Percentiles rank a stretch among this genome's conserved stretches.
Evolutionary conservation across 306 rosid species (phyloP).

Genomic region (Cicer pinnatifidum): DNA sequence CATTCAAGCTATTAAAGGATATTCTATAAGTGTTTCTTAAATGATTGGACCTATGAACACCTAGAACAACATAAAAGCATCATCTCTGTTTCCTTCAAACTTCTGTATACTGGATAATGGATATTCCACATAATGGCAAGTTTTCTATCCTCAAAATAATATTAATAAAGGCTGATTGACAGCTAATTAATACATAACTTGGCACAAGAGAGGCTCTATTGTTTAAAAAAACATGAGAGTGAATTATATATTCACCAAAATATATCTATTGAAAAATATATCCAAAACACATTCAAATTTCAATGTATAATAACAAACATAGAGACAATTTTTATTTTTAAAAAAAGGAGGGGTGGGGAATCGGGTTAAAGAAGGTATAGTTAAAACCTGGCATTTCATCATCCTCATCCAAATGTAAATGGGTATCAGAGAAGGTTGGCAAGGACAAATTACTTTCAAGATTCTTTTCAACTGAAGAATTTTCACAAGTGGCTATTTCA

Average conservation of each 20-base stretch:
- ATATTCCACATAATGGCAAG: slow-evolving; percentile 18
- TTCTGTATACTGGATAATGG: background rate
- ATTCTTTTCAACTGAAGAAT: slow-evolving; percentile 44
- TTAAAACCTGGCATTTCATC: slow-evolving; percentile 61
- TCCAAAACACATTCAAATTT: slow-evolving; percentile 26
- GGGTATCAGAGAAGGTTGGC: slow-evolving; percentile 43
- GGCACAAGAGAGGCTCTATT: slow-evolving; percentile 24
- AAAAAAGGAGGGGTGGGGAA: background rate
- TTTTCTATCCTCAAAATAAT: slow-evolving; percentile 5
- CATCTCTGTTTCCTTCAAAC: slow-evolving; percentile 11
- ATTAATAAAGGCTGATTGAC: background rate
- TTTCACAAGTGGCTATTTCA: slow-evolving; percentile 52
- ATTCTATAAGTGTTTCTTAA: background rate
- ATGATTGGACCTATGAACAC: slow-evolving; percentile 26
- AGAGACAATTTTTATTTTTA: background rate
- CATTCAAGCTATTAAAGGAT: slow-evolving; percentile 16
- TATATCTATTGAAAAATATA: slow-evolving; percentile 12
- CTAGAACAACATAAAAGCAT: background rate
- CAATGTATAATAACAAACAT: slow-evolving; percentile 4
- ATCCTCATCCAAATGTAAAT: slow-evolving; percentile 44
- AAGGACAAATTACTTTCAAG: slow-evolving; percentile 42
- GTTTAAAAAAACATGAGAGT: slow-evolving; percentile 33
- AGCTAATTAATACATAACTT: slow-evolving; percentile 35
- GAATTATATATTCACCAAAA: slow-evolving; percentile 40
- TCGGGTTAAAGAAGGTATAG: slow-evolving; percentile 36